phyloP scores from a whole-genome alignment of 305 asterid genomes.

The Solanum hybrid region DNA sequence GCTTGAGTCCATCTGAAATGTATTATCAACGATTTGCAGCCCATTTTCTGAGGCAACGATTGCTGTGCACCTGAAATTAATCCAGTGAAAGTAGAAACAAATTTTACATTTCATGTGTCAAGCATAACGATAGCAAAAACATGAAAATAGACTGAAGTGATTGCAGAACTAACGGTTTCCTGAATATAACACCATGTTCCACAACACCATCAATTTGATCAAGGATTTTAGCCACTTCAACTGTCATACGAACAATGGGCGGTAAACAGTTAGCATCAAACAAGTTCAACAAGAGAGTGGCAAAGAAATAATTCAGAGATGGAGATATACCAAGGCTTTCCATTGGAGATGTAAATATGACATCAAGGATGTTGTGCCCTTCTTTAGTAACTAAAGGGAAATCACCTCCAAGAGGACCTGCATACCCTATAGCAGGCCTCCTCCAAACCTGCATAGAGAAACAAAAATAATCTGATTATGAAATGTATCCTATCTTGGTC shows the following conservation, averaged over 20 bases:
- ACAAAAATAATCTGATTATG: background rate
- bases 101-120: background rate
- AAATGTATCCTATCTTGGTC: background rate
- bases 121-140: background rate
- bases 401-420: slow-evolving; percentile 60
- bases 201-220: slow-evolving; percentile 57
- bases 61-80: slow-evolving; percentile 44
- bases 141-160: background rate
- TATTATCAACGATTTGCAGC: slow-evolving; percentile 30
- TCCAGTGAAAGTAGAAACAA: background rate
- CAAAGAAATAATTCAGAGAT: background rate
- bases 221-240: slow-evolving; percentile 56
- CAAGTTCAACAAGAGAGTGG: slow-evolving; percentile 2
- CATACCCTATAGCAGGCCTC: slow-evolving; percentile 56
- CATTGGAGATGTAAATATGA: slow-evolving; percentile 71
- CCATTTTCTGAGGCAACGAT: slow-evolving; percentile 41
- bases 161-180: slow-evolving; percentile 41
- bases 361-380: slow-evolving; percentile 64
- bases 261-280: background rate
- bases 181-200: slow-evolving; percentile 57
- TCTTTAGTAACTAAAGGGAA: slow-evolving; percentile 64
- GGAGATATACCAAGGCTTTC: slow-evolving; percentile 47
- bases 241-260: slow-evolving; percentile 23
- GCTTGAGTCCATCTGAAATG: slow-evolving; percentile 29
- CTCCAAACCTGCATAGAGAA: slow-evolving; percentile 51